Base-by-base conservation (phyloP, 306 rosid species). In the Lotus japonicus region DNA sequence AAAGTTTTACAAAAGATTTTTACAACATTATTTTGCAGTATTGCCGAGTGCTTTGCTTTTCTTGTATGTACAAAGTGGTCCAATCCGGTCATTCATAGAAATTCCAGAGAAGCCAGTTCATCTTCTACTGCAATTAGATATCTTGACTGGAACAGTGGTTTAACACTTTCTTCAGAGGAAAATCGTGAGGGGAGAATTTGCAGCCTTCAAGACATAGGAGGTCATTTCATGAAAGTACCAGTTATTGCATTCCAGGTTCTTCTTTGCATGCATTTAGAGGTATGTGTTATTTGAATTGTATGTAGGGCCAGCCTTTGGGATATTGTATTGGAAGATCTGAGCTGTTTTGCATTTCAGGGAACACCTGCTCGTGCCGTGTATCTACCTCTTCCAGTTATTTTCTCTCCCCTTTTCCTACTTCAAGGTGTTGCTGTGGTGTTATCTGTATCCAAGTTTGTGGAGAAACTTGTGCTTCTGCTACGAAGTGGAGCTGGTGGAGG, bases 1-100 rank as follows among this genome's bases (percentile, higher is more conserved):
- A 52, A 65, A 57, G 11, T 42, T 73, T 74, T 45, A 59, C 41
- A 10, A 51, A 39, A 58, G 73, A 65, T 53, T 79, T 74, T 67
- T 55, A 73, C 80, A 45, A 60, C 13, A 18, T 56, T 67, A 10
- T 74, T 44, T 33, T 78, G 80, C 95, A 95, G 99, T 44, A 88
- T 95, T 64, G 97, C 99, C 3, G 91, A 91, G 83, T 86, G 95
- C 88, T 95, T 91, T 84, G 83, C 96, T 11, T 95, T 88, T 70
- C 99, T 95, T 80, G 99, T 95, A 70, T 95, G 99, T 80, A 95
- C 99, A 68, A 95, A 95, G 89, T 95, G 99, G 99, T 91, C 97
- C 23, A 95, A 95, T 85, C 96, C 97, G 11, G 82, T 84, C 62
- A 95, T 95, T 84, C 97, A 95, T 80, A 77, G 89, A 87, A 87